These are phyloP conservation scores for Dichotomocladium elegans DNA, from an alignment of 371 early-diverging fungal species.

Conservation along the genomic window DNA sequence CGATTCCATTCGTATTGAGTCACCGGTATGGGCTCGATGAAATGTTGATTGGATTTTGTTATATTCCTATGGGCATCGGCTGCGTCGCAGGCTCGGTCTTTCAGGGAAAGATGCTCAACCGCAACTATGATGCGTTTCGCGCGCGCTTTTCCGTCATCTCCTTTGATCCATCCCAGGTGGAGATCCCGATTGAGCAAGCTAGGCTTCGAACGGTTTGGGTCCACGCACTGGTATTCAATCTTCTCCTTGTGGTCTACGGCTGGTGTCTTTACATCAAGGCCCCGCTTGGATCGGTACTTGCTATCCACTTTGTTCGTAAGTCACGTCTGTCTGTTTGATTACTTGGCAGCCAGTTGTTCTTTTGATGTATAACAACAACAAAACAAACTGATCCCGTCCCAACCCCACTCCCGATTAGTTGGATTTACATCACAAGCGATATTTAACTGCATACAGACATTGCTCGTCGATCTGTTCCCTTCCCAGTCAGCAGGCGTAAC, in stretches of 20 bases:
- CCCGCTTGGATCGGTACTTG: conserved; percentile 22
- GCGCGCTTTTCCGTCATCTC: background rate
- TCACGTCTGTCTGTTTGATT: conserved; percentile 19
- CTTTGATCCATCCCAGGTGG: conserved; percentile 6
- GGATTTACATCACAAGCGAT: conserved; percentile 26
- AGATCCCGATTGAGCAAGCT: conserved; percentile 30
- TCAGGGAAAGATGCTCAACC: conserved; percentile 20
- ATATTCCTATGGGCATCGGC: conserved; percentile 18
- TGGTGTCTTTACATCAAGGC: conserved; percentile 29
- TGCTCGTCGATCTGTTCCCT: conserved; percentile 42
- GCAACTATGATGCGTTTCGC: conserved; percentile 11
- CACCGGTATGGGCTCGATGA: conserved; percentile 13
- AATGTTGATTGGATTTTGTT: conserved; percentile 12
- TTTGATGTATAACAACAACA: conserved; percentile 11
- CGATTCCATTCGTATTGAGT: conserved; percentile 21
- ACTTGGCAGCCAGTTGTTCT: conserved; percentile 21
- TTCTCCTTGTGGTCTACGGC: conserved; percentile 30
- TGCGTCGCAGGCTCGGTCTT: conserved; percentile 16
- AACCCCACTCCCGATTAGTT: conserved; percentile 13
- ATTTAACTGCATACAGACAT: conserved; percentile 31
- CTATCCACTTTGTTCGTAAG: conserved; percentile 33
- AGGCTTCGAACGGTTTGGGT: conserved; percentile 33
- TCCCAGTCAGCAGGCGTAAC: conserved; percentile 33
- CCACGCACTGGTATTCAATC: conserved; percentile 26
- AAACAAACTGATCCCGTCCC: background rate